Base-by-base conservation (phyloP, 2,329 filamentous ascomycete species). In the Colletotrichum sp. region DNA sequence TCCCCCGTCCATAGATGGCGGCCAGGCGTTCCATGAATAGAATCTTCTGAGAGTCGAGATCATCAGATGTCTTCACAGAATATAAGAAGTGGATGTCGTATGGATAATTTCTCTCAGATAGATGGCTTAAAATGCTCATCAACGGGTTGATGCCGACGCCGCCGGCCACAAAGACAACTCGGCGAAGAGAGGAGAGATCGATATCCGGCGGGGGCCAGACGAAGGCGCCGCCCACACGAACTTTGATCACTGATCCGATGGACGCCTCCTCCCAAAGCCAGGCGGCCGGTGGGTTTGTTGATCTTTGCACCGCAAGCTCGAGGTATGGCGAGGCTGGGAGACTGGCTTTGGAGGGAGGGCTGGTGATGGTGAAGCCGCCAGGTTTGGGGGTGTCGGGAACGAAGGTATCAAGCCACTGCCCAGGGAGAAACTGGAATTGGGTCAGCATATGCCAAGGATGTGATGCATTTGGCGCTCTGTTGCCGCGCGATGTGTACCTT, bases 311-410 rank as follows among this genome's bases (percentile, higher is more conserved):
- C 1, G 95, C 95, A 8, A 98, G 89, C 81, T 98, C 95, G 61
- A 97, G 83, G 81, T 93, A 94, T 0, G 84, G 82, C 12, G 65
- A 33, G 8, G 66, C 36, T 8, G 66, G 66, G 11, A 70, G 74
- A 27, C 82, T 74, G 5, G 90, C 88, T 69, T 87, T 84, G 55
- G 87, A 88, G 0, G 95, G 95, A 0, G 93, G 85, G 2, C 94
- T 97, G 8, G 95, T 96, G 76, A 98, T 93, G 55, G 95, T 98
- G 86, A 98, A 98, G 72, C 95, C 95, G 38, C 95, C 95, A 5
- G 94, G 92, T 80, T 93, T 91, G 57, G 88, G 79, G 58, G 94
- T 84, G 47, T 86, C 86, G 2, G 95, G 95, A 67, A 95, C 89
- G 81, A 93, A 93, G 8, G 95, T 92, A 81, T 98, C 95, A 70